Conservation (phyloP, 225 moss, liverwort and hornwort genomes). For the Pleurozium schreberi region DNA sequence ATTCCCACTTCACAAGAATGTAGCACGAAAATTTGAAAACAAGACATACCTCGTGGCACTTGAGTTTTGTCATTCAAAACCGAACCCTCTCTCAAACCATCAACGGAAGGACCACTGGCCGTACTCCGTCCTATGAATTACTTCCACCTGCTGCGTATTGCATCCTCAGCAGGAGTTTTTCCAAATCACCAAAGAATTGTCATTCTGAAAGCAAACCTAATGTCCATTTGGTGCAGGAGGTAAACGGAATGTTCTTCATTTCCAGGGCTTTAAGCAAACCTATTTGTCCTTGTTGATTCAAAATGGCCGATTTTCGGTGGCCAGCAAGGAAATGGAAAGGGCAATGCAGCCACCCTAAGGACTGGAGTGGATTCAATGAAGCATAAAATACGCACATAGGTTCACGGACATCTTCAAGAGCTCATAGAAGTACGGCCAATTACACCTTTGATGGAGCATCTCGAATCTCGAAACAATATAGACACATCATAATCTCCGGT, state of each 20-base stretch:
- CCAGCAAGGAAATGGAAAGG: not conserved
- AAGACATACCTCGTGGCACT: slow-evolving; percentile 38
- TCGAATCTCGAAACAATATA: not conserved
- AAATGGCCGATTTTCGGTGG: not conserved
- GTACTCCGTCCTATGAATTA: too few species aligned
- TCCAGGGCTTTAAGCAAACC: too few species aligned
- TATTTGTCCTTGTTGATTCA: not conserved
- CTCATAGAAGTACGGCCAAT: not conserved
- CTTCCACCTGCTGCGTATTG: too few species aligned
- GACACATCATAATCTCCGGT: not conserved
- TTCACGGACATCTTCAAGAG: too few species aligned
- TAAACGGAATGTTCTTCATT: too few species aligned
- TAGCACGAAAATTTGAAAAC: not conserved
- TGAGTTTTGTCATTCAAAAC: slow-evolving; percentile 15
- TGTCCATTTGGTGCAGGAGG: not conserved
- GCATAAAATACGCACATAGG: too few species aligned
- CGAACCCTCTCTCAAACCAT: not conserved
- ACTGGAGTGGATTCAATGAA: not conserved
- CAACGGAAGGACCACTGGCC: too few species aligned
- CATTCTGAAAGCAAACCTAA: not conserved
- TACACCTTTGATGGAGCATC: not conserved
- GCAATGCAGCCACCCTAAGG: not conserved
- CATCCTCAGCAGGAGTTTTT: not conserved
- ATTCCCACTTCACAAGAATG: not conserved
- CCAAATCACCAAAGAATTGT: not conserved